Conservation (phyloP, 2,329 filamentous ascomycete species). For the Pseudocercospora fijiensis region DNA sequence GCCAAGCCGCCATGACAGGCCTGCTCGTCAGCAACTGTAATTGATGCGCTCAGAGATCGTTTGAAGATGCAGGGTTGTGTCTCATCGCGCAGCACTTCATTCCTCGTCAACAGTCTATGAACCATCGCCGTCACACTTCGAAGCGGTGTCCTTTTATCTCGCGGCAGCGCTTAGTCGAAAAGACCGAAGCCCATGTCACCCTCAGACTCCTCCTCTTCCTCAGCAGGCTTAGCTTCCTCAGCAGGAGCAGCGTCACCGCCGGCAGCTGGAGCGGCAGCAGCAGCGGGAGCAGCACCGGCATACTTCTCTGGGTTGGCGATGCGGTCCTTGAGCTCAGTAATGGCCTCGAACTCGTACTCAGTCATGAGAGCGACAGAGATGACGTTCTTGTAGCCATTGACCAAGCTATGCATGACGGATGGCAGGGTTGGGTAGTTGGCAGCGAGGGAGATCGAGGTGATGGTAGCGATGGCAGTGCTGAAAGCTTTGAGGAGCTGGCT, state of each 20-base stretch:
- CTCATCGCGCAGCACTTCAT: constrained; percentile 18
- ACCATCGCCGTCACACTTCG: constrained; percentile 10
- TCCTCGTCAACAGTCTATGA: constrained; percentile 20
- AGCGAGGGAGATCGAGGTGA: constrained; percentile 88
- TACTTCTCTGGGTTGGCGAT: constrained; percentile 99
- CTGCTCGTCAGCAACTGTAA: neutral
- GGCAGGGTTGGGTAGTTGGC: constrained; percentile 93
- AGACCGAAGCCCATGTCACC: constrained; percentile 57
- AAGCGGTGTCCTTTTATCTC: neutral
- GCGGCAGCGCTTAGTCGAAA: constrained; percentile 48
- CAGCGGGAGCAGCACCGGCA: constrained; percentile 74
- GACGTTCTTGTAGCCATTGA: constrained; percentile 98
- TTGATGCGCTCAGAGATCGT: too few relatives aligned
- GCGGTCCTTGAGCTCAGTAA: constrained; percentile 97
- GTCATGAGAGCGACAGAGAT: constrained; percentile 86
- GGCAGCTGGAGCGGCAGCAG: constrained; percentile 55
- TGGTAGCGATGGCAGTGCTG: constrained; percentile 75
- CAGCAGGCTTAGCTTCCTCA: constrained; percentile 59
- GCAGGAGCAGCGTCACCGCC: constrained; percentile 54
- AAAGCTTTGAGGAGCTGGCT: constrained; percentile 87
- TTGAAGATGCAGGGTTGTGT: neutral
- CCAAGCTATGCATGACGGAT: constrained; percentile 90
- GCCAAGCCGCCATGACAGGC: neutral
- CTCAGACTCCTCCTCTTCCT: constrained; percentile 60
- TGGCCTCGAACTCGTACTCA: constrained; percentile 91